Evolutionary conservation across 345 rosid genomes (phyloP), one percentile per base, ranked within the genome.

Genomic region (Nephelium lappaceum): DNA sequence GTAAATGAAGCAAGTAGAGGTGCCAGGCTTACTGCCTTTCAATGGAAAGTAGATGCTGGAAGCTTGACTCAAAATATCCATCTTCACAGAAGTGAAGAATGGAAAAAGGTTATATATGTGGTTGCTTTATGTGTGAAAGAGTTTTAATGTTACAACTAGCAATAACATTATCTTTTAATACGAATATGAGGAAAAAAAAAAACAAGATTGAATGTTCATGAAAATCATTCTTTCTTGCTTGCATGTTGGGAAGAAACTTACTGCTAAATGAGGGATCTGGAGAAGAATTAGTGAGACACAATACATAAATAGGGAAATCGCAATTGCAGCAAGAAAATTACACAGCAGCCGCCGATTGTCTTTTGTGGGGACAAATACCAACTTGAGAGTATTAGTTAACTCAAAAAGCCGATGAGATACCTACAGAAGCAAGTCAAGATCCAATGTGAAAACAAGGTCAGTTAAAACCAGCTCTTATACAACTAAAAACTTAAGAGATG

Each of bases 321-420:
- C 88, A 41, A 83, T 84, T 67, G 93, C 99, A 1, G 95, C 95
- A 38, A 87, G 16, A 61, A 85, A 80, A 87, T 96, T 93, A 81
- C 79, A 78, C 42, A 94, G 82, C 69, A 96, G 90, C 65, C 88
- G 86, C 57, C 77, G 82, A 76, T 91, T 87, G 77, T 96, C 97
- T 81, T 89, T 96, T 64, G 91, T 84, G 25, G 98, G 99, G 72
- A 96, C 77, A 38, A 96, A 93, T 69, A 82, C 91, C 0, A 86
- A 57, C 88, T 96, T 96, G 43, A 96, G 86, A 1, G 89, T 82
- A 78, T 93, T 93, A 68, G 99, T 93, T 71, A 96, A 81, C 79
- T 91, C 89, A 77, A 96, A 96, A 11, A 96, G 84, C 81, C 97
- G 91, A 81, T 83, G 89, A 73, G 98, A 96, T 76, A 96, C 83